These are phyloP conservation scores for Syncephalis fuscata DNA, from an alignment of 371 early-diverging fungal genomes.

Conservation along the genomic window DNA sequence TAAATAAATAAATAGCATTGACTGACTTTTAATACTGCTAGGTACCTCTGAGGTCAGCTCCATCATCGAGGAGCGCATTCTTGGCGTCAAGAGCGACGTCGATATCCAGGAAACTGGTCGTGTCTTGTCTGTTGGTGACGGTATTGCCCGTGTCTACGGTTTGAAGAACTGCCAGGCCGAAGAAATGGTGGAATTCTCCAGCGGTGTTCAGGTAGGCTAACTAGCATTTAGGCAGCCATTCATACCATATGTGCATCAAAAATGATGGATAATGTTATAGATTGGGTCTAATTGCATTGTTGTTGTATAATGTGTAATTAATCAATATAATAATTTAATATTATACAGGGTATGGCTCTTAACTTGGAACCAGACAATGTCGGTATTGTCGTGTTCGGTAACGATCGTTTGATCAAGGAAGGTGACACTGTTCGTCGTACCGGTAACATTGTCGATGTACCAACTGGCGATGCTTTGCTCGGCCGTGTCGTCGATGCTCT, in stretches of 20 bases:
- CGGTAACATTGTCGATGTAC: slow-evolving; percentile 92
- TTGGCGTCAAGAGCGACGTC: slow-evolving; percentile 51
- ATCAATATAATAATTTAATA: too few species aligned
- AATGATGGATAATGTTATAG: neutral
- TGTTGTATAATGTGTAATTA: too few species aligned
- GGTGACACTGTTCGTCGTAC: slow-evolving; percentile 96
- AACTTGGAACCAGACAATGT: slow-evolving; percentile 96
- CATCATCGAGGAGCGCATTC: slow-evolving; percentile 83
- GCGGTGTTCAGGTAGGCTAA: slow-evolving; percentile 66
- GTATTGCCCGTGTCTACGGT: slow-evolving; percentile 97
- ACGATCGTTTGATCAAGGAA: slow-evolving; percentile 94
- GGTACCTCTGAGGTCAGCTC: slow-evolving; percentile 73
- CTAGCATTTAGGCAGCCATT: neutral
- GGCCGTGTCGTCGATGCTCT: slow-evolving; percentile 95
- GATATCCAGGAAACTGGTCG: slow-evolving; percentile 93
- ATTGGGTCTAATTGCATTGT: neutral
- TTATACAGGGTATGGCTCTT: slow-evolving; percentile 96
- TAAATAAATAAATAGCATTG: neutral
- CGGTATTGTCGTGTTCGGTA: slow-evolving; percentile 97
- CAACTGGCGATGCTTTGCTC: slow-evolving; percentile 76
- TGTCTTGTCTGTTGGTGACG: slow-evolving; percentile 95
- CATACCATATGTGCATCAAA: neutral
- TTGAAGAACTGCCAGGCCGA: slow-evolving; percentile 96
- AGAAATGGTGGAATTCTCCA: slow-evolving; percentile 98
- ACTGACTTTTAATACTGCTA: too few species aligned